These are phyloP conservation scores for Colletotrichum noveboracense DNA, from an alignment of 2,329 filamentous ascomycete species.

Conservation along the genomic window DNA sequence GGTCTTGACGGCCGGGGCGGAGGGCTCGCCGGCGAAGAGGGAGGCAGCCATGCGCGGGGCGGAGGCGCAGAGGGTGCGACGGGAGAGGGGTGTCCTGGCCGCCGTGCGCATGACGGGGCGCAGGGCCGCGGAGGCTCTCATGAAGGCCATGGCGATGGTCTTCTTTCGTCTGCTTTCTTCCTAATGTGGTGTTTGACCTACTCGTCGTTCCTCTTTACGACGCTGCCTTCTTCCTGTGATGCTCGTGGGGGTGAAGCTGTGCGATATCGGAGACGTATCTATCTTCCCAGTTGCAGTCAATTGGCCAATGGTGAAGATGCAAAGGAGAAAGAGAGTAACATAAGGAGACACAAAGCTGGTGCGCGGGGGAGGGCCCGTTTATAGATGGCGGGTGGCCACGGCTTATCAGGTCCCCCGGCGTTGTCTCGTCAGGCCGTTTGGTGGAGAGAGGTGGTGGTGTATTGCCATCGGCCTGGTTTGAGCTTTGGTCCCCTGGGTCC, in stretches of 20 bases:
- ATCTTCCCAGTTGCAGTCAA: not conserved
- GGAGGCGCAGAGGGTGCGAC: conserved; percentile 15
- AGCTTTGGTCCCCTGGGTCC: not conserved
- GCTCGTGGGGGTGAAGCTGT: not conserved
- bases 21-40: conserved; percentile 56
- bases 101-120: conserved; percentile 17
- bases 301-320: not conserved
- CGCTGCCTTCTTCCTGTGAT: not conserved
- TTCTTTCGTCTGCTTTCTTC: not conserved
- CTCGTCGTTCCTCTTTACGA: not conserved
- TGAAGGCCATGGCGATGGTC: conserved; percentile 11
- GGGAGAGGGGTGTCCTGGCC: not conserved
- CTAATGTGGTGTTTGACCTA: not conserved
- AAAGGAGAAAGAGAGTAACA: not conserved
- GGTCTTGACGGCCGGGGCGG: conserved; percentile 58
- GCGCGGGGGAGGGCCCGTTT: conserved; percentile 14
- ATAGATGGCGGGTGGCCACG: conserved; percentile 21
- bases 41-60: conserved; percentile 18
- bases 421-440: not conserved
- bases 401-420: conserved; percentile 8
- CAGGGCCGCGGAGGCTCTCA: conserved; percentile 12
- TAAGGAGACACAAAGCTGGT: not conserved
- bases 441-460: not conserved
- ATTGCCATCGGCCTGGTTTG: not conserved
- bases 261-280: conserved; percentile 6